Base-by-base conservation (phyloP, 225 moss, liverwort and hornwort species). In the Thuidium tamariscinum region DNA sequence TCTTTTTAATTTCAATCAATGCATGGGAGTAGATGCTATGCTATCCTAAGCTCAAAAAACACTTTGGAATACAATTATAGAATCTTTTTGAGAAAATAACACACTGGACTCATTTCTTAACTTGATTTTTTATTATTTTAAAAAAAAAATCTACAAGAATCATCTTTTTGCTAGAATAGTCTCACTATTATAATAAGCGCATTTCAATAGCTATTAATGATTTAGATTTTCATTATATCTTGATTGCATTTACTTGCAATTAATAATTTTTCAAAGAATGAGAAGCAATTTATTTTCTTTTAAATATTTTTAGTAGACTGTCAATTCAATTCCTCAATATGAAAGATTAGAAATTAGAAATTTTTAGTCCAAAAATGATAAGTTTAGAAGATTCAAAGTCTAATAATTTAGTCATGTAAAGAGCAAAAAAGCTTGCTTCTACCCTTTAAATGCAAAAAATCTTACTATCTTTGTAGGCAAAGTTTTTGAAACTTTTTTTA, bases 61-160 rank as follows among this genome's bases (percentile, higher is more conserved):
- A 63, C 0, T 9, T 63, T 0, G 1, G 4, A 3, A 0, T 63
- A 5, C 5, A 34, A 64, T 34, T 9, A 17, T 17, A 17, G 18
- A 17, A 34, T 34, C 34, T 17, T 64, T 9, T 64, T 34, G 34
- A 64, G 3, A 64, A 34, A 34, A 64, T 10, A 64, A 18, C 1
- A 1, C 3, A 16, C 34, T 10, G 5, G 10, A 64, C 34, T 63
- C 1, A 1, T 34, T 34, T 63, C 7, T 8, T 1, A 63, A 32
- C 4, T 32, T 0, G 0, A 62, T 32, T 62, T 62, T 32, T 44
- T 4, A 9, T 9, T 9, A 34, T 34, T 34, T 34, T 63, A 15
- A 63, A 32, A 17, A 64, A 9, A 2, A 17, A 17, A 3, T 19
- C n/a, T 0, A 10, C 10, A 34, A n/a, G 19, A 10, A 18, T 65